Base-by-base conservation (phyloP, 2,329 filamentous ascomycete genomes). In the Whalleya microplaca region DNA sequence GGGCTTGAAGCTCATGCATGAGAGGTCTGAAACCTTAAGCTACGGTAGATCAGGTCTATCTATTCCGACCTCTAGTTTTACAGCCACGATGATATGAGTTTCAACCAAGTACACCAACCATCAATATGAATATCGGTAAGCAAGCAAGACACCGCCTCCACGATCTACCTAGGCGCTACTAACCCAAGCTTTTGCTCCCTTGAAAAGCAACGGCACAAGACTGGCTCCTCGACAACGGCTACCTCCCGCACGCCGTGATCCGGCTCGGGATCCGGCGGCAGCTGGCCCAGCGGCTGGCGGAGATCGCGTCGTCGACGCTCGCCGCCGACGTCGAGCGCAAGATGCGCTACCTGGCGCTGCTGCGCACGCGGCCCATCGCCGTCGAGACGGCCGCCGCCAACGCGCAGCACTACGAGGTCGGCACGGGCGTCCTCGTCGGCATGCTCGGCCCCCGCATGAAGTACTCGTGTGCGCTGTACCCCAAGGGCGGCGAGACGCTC, bases 391-490 rank as follows among this genome's bases (percentile, higher is more conserved):
- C 78, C 2, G 75, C 79, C 2, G 87, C 88, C 20, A 90, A 90
- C 69, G 75, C 82, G 65, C 87, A 90, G 77, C 87, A 90, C 72
- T 90, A 91, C 67, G 87, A 90, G 73, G 87, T 90, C 41, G 85
- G 84, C 41, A 88, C 87, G 0, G 84, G 84, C 2, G 83, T 90
- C 21, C 71, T 90, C 41, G 72, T 75, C 23, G 82, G 80, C 23
- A 85, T 81, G 70, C 74, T 91, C 12, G 88, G 88, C 0, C 84
- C 85, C 3, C 76, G 86, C 52, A 90, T 90, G 86, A 90, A 90
- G 78, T 91, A 90, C 70, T 86, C 82, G n/a, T 80, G 77, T 61
- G 88, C 84, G 69, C 74, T 88, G 66, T 90, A 90, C 70, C 81
- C 83, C 3, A 82, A 80, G 58, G 85, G 84, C 16, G 74, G 75